Evolutionary conservation across 2,329 filamentous ascomycete species (phyloP), one percentile per base, ranked within the genome.

Genomic region (Trichoderma arundinaceum): DNA sequence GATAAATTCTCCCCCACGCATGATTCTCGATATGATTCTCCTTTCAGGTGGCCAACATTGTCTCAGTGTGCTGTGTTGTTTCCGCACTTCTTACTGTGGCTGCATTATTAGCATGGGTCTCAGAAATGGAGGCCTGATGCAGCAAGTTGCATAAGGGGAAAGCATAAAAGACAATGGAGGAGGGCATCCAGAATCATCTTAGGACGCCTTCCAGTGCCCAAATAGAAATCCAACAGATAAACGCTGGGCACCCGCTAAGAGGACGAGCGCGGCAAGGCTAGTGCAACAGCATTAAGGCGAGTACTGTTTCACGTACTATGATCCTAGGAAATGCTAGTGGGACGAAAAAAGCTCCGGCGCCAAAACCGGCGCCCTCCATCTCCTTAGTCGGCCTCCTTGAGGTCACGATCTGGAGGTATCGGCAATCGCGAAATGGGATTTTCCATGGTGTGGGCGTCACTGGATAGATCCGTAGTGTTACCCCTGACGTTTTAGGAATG

Each of bases 401-500:
- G 59, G 39, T 38, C 32, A 38, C 49, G 57, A 66, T 66, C 64
- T 62, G 57, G 64, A 60, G 60, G 44, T 32, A 28, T 58, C 65
- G 65, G 52, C 38, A 58, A 64, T 66, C 65, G 44, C 49, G 48
- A 35, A 58, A 41, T 48, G 35, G 60, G 51, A 52, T 44, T 64
- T 41, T 17, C 44, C n/a, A 58, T 38, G 38, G 57, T 61, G 56
- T 66, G 64, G 57, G 54, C 46, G 56, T 60, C 56, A 33, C 48
- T 49, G 52, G 43, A 44, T 64, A 66, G 65, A 66, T 66, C 65
- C 65, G 46, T 19, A 44, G 59, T 64, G 65, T 66, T 63, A 66
- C 65, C 59, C 59, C 52, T 66, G 64, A 28, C 64, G 41, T 53
- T n/a, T n/a, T 46, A 32, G 33, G 56, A 9, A 59, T 28, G 52